Evolutionary conservation across 306 rosid genomes (phyloP).

Genomic region (Dryas alaskensis): DNA sequence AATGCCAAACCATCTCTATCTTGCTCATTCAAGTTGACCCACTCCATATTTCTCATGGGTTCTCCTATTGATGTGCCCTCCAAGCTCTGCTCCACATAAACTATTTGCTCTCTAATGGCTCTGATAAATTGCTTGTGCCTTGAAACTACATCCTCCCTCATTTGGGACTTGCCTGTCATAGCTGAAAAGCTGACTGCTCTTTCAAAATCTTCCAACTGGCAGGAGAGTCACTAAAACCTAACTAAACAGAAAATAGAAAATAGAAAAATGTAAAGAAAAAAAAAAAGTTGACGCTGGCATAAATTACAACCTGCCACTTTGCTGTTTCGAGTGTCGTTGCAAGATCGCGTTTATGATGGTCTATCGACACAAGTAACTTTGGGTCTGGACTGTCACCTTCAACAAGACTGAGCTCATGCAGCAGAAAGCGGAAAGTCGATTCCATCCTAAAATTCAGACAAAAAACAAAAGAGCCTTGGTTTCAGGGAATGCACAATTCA

Average conservation of each 20-base stretch:
- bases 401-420: conserved; percentile 34
- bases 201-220: conserved; percentile 48
- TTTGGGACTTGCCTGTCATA: conserved; percentile 21
- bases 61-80: conserved; percentile 21
- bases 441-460: conserved; percentile 33
- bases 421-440: conserved; percentile 30
- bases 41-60: conserved; percentile 23
- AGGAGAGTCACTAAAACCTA: conserved; percentile 9
- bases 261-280: neutral
- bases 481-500: conserved; percentile 8
- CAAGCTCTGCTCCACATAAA: conserved; percentile 32
- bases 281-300: neutral
- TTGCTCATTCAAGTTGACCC: conserved; percentile 36
- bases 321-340: conserved; percentile 38
- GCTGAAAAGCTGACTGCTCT: conserved; percentile 37
- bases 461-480: neutral
- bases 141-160: conserved; percentile 28
- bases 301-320: conserved; percentile 41
- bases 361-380: conserved; percentile 25
- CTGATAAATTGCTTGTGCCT: conserved; percentile 36
- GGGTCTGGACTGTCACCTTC: conserved; percentile 29
- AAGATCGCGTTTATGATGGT: conserved; percentile 41
- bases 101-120: conserved; percentile 40
- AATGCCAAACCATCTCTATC: conserved; percentile 40
- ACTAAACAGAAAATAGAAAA: neutral